Conservation (phyloP, 305 asterid species). For the Solanum aculeatissimum region DNA sequence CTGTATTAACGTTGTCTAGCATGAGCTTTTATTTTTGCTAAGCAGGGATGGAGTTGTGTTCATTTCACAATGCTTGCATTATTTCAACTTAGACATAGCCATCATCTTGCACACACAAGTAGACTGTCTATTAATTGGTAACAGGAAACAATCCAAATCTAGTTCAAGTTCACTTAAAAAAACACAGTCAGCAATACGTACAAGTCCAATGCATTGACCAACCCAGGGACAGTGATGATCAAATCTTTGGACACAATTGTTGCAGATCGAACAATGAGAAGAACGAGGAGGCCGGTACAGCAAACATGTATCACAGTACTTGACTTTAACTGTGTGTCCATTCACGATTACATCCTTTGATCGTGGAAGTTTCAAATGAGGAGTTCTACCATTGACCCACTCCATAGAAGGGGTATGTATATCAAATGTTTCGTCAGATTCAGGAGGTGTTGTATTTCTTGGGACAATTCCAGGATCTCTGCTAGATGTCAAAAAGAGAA, state of each 20-base stretch:
- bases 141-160: not conserved
- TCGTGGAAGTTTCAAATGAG: slow-evolving; percentile 61
- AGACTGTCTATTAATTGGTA: not conserved
- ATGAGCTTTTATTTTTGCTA: not conserved
- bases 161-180: not conserved
- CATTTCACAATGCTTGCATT: not conserved
- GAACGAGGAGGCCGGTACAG: slow-evolving; percentile 90
- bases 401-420: slow-evolving; percentile 67
- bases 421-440: slow-evolving; percentile 37
- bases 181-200: slow-evolving; percentile 24
- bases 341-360: slow-evolving; percentile 54
- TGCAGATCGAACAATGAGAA: slow-evolving; percentile 86
- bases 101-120: not conserved
- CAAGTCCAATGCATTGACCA: slow-evolving; percentile 84
- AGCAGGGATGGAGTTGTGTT: not conserved
- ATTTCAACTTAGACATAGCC: not conserved
- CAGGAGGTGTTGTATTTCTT: slow-evolving; percentile 55
- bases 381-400: slow-evolving; percentile 73
- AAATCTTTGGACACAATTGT: slow-evolving; percentile 72
- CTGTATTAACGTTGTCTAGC: not conserved
- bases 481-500: slow-evolving; percentile 65
- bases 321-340: slow-evolving; percentile 59
- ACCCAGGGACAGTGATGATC: slow-evolving; percentile 94
- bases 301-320: slow-evolving; percentile 70
- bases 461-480: slow-evolving; percentile 86